These are phyloP conservation scores for Cyclotella baltica DNA, from an alignment of 108 stramenopile genomes.

Conservation along the genomic window DNA sequence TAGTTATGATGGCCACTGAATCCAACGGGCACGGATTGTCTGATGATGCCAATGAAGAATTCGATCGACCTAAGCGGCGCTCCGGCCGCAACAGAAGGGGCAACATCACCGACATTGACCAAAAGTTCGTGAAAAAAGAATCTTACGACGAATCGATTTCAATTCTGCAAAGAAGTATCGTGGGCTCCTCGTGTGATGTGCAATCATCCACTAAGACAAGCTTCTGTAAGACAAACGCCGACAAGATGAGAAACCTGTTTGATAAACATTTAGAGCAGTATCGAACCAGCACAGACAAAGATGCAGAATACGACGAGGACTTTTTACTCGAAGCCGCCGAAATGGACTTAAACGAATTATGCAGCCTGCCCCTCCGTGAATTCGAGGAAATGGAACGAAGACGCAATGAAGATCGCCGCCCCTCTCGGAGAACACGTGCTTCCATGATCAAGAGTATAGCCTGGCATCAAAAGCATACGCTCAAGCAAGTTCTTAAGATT, in stretches of 20 bases:
- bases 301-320: background rate
- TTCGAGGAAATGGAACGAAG: background rate
- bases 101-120: too few relatives aligned
- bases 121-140: too few relatives aligned
- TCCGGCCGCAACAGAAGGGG: too few relatives aligned
- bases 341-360: background rate
- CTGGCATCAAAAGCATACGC: slow-evolving; percentile 36
- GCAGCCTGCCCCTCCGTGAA: background rate
- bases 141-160: too few relatives aligned
- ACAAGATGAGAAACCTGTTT: background rate
- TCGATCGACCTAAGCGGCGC: too few relatives aligned
- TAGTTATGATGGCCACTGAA: too few relatives aligned
- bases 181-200: too few relatives aligned
- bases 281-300: background rate
- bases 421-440: background rate
- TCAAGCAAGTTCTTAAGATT: slow-evolving; percentile 17
- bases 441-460: background rate
- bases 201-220: too few relatives aligned
- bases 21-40: too few relatives aligned
- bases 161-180: too few relatives aligned
- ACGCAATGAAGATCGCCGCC: background rate
- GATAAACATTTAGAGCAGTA: background rate
- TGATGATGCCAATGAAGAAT: too few relatives aligned
- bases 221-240: too few relatives aligned
- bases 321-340: background rate